These are phyloP conservation scores for Cinchona pubescens DNA, from an alignment of 257 asterid species.

Conservation along the genomic window DNA sequence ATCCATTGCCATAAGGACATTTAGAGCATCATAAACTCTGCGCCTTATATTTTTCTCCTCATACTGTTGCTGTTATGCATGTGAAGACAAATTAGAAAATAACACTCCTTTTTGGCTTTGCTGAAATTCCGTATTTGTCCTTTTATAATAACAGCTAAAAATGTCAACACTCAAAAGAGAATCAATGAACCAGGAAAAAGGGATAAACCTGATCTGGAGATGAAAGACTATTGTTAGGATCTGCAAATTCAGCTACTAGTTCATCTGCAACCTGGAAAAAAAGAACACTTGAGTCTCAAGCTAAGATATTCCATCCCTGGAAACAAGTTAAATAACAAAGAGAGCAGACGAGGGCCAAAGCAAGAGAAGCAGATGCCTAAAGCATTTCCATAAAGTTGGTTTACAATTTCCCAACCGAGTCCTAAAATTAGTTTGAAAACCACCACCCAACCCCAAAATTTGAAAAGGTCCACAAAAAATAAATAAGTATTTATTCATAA, in stretches of 20 bases:
- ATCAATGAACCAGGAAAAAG: conserved; percentile 10
- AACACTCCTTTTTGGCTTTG: too few species aligned
- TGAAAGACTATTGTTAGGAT: conserved; percentile 54
- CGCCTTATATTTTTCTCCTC: conserved; percentile 98
- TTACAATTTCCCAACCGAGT: background rate
- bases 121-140: background rate
- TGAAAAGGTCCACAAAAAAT: background rate
- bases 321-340: background rate
- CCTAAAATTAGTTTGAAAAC: background rate
- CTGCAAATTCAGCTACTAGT: conserved; percentile 94
- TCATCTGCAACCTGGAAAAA: conserved; percentile 88
- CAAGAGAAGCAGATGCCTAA: background rate
- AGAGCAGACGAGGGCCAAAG: background rate
- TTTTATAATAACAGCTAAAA: background rate
- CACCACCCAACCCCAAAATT: background rate
- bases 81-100: background rate
- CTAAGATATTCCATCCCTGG: conserved; percentile 3
- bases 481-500: background rate
- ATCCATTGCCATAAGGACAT: conserved; percentile 99
- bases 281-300: conserved; percentile 16
- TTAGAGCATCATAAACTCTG: conserved; percentile 92
- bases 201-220: conserved; percentile 84
- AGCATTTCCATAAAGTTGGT: background rate
- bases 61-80: conserved; percentile 75
- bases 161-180: background rate